These are phyloP conservation scores for Trichoderma guizhouense DNA, from an alignment of 2,329 filamentous ascomycete genomes.

Conservation along the genomic window DNA sequence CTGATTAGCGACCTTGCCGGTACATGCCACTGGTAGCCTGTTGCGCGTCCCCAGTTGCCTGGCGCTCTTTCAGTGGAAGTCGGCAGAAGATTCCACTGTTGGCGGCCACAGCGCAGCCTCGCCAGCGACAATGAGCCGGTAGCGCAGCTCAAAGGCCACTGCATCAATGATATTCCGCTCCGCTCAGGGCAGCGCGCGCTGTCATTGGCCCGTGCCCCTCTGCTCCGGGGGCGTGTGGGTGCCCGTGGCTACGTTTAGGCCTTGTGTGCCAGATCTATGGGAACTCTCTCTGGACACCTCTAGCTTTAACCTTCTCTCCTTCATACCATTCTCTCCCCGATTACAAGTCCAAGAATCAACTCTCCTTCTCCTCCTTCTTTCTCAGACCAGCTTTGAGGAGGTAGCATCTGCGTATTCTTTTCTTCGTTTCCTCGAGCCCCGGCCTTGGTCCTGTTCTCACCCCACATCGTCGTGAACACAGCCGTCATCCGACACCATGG, in stretches of 20 bases:
- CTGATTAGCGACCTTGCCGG: not conserved
- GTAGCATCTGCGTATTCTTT: not conserved
- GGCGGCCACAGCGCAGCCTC: constrained; percentile 5
- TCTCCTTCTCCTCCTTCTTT: not conserved
- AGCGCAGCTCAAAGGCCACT: not conserved
- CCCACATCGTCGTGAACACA: constrained; percentile 15
- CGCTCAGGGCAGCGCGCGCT: constrained; percentile 28
- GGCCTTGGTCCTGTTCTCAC: constrained; percentile 25
- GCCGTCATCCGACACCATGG: constrained; percentile 56
- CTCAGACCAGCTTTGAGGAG: not conserved
- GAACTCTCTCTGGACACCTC: constrained; percentile 18
- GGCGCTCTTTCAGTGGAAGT: constrained; percentile 27
- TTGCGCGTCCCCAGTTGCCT: constrained; percentile 23
- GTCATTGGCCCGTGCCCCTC: constrained; percentile 35
- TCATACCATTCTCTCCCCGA: constrained; percentile 8
- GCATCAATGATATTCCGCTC: constrained; percentile 39
- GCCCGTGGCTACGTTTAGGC: constrained; percentile 13
- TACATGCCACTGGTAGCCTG: not conserved
- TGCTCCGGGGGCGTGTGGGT: constrained; percentile 17
- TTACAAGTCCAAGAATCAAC: not conserved
- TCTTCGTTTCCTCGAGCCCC: constrained; percentile 12
- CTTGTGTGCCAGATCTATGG: constrained; percentile 11
- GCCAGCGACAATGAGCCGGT: constrained; percentile 20
- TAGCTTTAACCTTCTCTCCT: constrained; percentile 23
- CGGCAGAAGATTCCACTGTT: constrained; percentile 32